A percentile compares a stretch with the other conserved stretches of the same genome.
Conservation (phyloP, 2,329 filamentous ascomycete genomes). For the Botrytis galanthina region DNA sequence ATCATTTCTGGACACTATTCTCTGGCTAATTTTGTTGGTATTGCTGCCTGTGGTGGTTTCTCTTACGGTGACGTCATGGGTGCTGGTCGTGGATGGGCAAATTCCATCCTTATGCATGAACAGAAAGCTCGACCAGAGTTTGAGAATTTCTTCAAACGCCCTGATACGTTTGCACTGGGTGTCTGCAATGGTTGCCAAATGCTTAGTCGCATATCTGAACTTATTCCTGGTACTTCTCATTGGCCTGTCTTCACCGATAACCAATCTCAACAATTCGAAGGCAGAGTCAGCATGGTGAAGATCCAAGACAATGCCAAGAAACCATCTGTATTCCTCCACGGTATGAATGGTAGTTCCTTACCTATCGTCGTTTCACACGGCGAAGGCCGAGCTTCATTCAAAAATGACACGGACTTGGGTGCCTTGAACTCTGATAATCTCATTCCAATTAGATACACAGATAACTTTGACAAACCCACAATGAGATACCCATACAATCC, state of each 20-base stretch:
- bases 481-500: slow-evolving; percentile 86
- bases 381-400: slow-evolving; percentile 78
- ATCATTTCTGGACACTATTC: slow-evolving; percentile 71
- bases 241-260: slow-evolving; percentile 92
- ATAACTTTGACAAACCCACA: slow-evolving; percentile 74
- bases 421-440: slow-evolving; percentile 64
- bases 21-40: slow-evolving; percentile 77
- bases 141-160: slow-evolving; percentile 77
- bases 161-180: slow-evolving; percentile 87
- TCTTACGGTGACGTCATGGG: slow-evolving; percentile 86
- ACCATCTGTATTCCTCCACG: slow-evolving; percentile 82
- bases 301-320: slow-evolving; percentile 60
- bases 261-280: slow-evolving; percentile 84
- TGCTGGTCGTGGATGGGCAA: slow-evolving; percentile 95
- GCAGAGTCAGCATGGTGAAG: slow-evolving; percentile 79
- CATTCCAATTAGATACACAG: slow-evolving; percentile 77
- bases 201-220: slow-evolving; percentile 74
- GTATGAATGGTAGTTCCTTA: slow-evolving; percentile 77
- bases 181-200: slow-evolving; percentile 99
- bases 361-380: slow-evolving; percentile 89
- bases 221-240: slow-evolving; percentile 78
- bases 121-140: slow-evolving; percentile 73
- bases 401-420: slow-evolving; percentile 50
- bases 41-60: slow-evolving; percentile 96
- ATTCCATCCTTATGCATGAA: slow-evolving; percentile 82